Base-by-base conservation (phyloP, 257 asterid species). In the Penstemon davidsonii region DNA sequence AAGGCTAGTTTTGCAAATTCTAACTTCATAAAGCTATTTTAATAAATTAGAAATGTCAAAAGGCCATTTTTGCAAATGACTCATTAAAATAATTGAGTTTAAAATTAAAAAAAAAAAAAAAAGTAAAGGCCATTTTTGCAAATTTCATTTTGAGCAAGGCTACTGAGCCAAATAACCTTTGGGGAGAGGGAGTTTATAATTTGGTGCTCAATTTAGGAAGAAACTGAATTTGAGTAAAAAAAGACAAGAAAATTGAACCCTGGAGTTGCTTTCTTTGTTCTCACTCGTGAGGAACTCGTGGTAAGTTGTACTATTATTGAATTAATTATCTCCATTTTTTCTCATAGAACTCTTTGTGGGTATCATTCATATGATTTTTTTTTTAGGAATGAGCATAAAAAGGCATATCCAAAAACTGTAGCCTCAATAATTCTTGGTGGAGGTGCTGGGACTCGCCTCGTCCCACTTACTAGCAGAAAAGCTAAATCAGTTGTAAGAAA, bases 391-490 rank as follows among this genome's bases (percentile, higher is more conserved):
- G 88, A 86, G 49, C 71, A 55, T 5, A 55, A 76, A 4, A 77
- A 76, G 52, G 96, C 79, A 66, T 91, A 94, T 78, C 99, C 97
- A 3, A 86, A 76, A 66, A 58, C 73, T 38, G 96, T 94, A 39
- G 99, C 97, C 55, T 75, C 97, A 0, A 84, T 94, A 67, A 87
- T 94, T 62, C 78, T 94, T 65, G 99, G 97, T 55, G 96, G 96
- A 10, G 96, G 97, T 57, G 97, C 97, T 4, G 99, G 99, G 40
- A 88, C 96, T 54, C 96, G 97, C n/a, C 96, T 94, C 62, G 87
- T 87, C 64, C 99, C 99, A 63, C 97, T 94, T 55, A 94, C 97
- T 11, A 80, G 89, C 79, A 83, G 74, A 81, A 87, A 95, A 77
- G 88, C 99, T 57, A 94, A 88, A 78, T 97, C 97, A 18, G 99